Evolutionary conservation across 179 eudicot genomes (phyloP).

Genomic region (Pouteria campechiana): DNA sequence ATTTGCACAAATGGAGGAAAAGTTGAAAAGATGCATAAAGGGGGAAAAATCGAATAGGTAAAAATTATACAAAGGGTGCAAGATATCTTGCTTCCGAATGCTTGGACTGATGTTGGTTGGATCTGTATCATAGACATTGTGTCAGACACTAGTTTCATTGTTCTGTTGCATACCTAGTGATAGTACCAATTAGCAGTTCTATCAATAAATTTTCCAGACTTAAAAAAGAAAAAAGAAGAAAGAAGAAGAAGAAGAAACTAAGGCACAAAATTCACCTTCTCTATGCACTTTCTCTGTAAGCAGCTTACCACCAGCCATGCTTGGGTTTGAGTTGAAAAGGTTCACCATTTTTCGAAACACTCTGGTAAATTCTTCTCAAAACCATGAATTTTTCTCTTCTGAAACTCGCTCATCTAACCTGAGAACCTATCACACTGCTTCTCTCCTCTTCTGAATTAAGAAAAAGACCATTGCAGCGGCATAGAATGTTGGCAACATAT

Average conservation of each 20-base stretch:
- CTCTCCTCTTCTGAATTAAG: neutral
- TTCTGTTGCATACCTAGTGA: neutral
- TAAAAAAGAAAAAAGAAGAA: neutral
- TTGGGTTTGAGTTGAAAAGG: slow-evolving; percentile 66
- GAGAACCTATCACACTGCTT: neutral
- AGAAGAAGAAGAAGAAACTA: neutral
- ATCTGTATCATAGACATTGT: too few species aligned
- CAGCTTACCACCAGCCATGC: slow-evolving; percentile 47
- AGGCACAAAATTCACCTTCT: slow-evolving; percentile 38
- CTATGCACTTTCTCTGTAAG: slow-evolving; percentile 72
- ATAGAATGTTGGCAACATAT: too few species aligned
- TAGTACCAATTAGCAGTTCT: neutral
- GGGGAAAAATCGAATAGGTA: neutral
- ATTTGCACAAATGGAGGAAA: too few species aligned
- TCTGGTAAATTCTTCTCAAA: slow-evolving; percentile 57
- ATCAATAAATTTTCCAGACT: neutral
- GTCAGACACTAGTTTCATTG: neutral
- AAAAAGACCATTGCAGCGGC: neutral
- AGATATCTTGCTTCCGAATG: neutral
- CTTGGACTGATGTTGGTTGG: too few species aligned
- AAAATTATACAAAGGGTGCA: neutral
- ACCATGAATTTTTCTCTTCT: slow-evolving; percentile 28
- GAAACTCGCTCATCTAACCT: slow-evolving; percentile 68
- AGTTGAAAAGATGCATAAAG: neutral
- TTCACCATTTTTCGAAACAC: slow-evolving; percentile 90